Evolutionary conservation across 768 basidiomycete genomes (phyloP), one percentile per base, ranked within the genome.

Genomic region (Inosperma sp.): DNA sequence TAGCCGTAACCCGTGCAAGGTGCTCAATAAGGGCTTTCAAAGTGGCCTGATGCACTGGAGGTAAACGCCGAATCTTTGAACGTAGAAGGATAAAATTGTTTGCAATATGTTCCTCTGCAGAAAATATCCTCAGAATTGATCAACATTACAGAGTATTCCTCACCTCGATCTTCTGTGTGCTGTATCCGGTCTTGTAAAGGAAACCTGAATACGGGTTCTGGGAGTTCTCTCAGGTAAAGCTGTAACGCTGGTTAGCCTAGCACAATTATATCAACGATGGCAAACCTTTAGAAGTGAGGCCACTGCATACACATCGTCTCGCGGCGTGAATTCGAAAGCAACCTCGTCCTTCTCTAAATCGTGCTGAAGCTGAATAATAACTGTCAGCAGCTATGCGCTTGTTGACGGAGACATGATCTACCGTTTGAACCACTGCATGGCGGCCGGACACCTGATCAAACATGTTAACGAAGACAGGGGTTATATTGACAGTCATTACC

Each of bases 121-220:
- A 21, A 13, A 19, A 26, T 48, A 4, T 29, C 14, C 29, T 33
- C 8, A 47, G 51, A 14, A 53, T 40, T 16, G 51, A 13, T 21
- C 19, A 45, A 12, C 30, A 35, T n/a, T 35, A 21, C 35, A 19
- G 17, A 60, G n/a, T n/a, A n/a, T n/a, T n/a, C n/a, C 70, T 30
- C 56, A 90, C 92, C 85, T 65, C 83, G 68, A 56, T 84, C 82
- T 56, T 90, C 86, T 1, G 84, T 82, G 61, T 92, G 82, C 56
- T 91, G 86, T 22, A 88, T 72, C 17, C 93, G 81, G 58, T 96
- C 93, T 53, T 83, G 79, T 14, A 91, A 68, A 8, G 87, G 75
- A 60, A 86, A 87, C 61, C 71, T 84, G 71, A 96, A 95, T 16
- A 96, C 74, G 3, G 93, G 90, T 61, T 96, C 93, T 2, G 93